Base-by-base conservation (phyloP, 2,329 filamentous ascomycete species). In the Tolypocladium amazonense region DNA sequence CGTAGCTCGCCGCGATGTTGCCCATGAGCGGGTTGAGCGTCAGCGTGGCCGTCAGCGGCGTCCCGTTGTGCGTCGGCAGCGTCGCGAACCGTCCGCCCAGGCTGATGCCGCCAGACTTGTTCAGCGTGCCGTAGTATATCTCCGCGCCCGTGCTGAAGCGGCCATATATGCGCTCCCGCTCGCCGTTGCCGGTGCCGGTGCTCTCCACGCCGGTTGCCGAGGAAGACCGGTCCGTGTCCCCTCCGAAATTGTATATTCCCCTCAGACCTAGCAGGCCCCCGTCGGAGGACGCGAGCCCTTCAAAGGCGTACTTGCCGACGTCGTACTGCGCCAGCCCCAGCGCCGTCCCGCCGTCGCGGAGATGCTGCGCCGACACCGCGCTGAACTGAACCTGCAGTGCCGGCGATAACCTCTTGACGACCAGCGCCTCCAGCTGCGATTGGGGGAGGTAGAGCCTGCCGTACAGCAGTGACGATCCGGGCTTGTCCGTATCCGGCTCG, bases 21-120 rank as follows among this genome's bases (percentile, higher is more conserved):
- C 94, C 94, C 85, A 97, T 97, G 56, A 99, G 79, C 4, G 94
- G 94, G 66, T 96, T 97, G 56, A 97, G 75, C 9, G 93, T 97
- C 67, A 97, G 77, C 1, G 94, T 97, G 68, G 96, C 91, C 9
- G 92, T 96, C 67, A 97, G 87, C 2, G 94, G 94, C 58, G 95
- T 95, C 37, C 92, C 92, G 27, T 85, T 86, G 70, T 89, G 89
- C 60, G 80, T 83, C 58, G 89, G 89, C 25, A 97, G 77, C 14
- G 94, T 97, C 45, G 91, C 90, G 72, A 97, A 99, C 56, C 94
- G 85, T 56, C 92, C 80, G 8, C 92, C 94, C 11, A 95, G 84
- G 63, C 91, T 96, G 71, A 97, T 85, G 55, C 94, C 94, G 56
- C 93, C 90, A 27, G 92, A 91, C 70, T 97, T 97, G 72, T 97